phyloP scores from a whole-genome alignment of 176 grass and related monocot species.

The Juncus effusus region DNA sequence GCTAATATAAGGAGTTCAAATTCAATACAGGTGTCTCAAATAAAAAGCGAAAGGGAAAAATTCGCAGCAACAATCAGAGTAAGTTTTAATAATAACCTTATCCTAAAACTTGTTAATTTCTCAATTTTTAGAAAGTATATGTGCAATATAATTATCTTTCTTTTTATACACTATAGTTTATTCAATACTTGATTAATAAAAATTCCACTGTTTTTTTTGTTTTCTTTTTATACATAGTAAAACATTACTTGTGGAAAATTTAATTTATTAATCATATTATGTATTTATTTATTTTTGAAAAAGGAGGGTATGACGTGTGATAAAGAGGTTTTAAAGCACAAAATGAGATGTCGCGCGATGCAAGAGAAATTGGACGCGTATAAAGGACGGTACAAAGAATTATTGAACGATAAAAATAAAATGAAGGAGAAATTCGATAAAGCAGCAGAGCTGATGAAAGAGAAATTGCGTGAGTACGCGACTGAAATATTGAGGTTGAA shows the following conservation, averaged over 20 bases:
- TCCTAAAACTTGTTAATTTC: neutral
- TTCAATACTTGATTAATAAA: too few species aligned
- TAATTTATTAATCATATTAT: constrained; percentile 10
- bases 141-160: too few species aligned
- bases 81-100: constrained; percentile 51
- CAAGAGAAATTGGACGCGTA: constrained; percentile 52
- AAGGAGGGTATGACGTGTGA: constrained; percentile 47
- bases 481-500: constrained; percentile 67
- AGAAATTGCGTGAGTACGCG: constrained; percentile 40
- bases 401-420: constrained; percentile 31
- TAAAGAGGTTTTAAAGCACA: constrained; percentile 55
- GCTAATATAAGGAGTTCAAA: too few species aligned
- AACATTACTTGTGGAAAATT: neutral
- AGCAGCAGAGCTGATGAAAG: constrained; percentile 59
- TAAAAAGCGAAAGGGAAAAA: constrained; percentile 45
- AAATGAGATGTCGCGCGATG: constrained; percentile 33
- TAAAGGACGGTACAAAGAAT: constrained; percentile 43
- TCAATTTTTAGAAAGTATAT: too few species aligned
- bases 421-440: constrained; percentile 63
- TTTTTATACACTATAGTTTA: too few species aligned
- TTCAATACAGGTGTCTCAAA: constrained; percentile 43
- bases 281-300: constrained; percentile 12
- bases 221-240: too few species aligned
- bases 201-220: too few species aligned
- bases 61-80: constrained; percentile 41